Conservation (phyloP, 140 eudicot genomes). For the Stevia rebaudiana region DNA sequence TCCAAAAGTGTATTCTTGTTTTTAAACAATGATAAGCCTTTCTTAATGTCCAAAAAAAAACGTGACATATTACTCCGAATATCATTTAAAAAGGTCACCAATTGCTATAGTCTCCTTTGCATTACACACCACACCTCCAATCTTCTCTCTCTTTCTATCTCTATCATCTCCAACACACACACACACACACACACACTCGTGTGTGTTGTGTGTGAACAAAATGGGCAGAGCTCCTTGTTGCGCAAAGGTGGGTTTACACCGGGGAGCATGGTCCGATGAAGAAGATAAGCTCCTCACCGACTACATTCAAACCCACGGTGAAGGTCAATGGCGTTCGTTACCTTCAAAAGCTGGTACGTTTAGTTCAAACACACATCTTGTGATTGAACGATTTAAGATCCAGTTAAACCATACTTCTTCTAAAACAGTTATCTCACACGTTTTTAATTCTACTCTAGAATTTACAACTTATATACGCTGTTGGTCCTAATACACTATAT, state of each 20-base stretch:
- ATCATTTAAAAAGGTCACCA: constrained; percentile 2
- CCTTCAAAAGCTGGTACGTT: constrained; percentile 58
- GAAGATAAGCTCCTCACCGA: constrained; percentile 49
- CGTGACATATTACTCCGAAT: not conserved
- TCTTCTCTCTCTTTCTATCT: not conserved
- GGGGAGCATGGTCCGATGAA: constrained; percentile 53
- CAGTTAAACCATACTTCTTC: too few relatives aligned
- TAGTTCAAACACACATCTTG: not conserved
- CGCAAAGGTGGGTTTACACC: constrained; percentile 57
- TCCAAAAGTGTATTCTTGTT: too few relatives aligned
- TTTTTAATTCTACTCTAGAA: too few relatives aligned
- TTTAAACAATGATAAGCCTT: too few relatives aligned
- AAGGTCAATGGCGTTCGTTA: constrained; percentile 36
- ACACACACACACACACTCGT: not conserved
- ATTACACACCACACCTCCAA: not conserved
- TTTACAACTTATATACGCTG: too few relatives aligned
- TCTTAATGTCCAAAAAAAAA: not conserved
- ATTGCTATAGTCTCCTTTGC: constrained; percentile 1
- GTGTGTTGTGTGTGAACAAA: not conserved
- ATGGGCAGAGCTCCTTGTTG: constrained; percentile 71
- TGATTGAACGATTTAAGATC: too few relatives aligned
- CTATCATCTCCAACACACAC: not conserved
- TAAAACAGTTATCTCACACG: too few relatives aligned
- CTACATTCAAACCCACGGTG: constrained; percentile 32
- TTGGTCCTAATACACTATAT: too few relatives aligned